Percentiles rank a stretch among this genome's conserved stretches.
These are phyloP conservation scores for Globisporangium nagaii DNA, from an alignment of 352 stramenopile species.

Conservation along the genomic window DNA sequence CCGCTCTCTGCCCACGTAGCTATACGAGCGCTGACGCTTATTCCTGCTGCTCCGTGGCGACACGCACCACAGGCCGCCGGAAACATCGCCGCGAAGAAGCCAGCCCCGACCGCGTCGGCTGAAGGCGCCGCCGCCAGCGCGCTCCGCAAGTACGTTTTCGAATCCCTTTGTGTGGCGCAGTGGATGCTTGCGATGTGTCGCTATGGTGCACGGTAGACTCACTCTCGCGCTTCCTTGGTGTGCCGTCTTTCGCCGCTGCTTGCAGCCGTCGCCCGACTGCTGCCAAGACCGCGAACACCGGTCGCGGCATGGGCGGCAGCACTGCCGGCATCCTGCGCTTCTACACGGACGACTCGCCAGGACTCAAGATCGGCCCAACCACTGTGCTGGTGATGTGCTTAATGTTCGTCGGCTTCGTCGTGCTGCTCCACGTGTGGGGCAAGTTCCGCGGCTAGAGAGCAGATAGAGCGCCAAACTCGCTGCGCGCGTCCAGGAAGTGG, in stretches of 20 bases:
- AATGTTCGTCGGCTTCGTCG: constrained; percentile 95
- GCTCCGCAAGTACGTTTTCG: constrained; percentile 63
- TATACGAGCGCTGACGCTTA: no score
- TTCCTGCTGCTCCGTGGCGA: no score
- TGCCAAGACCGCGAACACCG: constrained; percentile 54
- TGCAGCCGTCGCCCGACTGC: constrained; percentile 51
- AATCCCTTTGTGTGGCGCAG: not conserved
- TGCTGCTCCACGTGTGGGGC: constrained; percentile 96
- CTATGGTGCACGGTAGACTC: not conserved
- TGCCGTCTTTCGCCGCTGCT: no score
- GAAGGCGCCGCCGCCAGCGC: constrained; percentile 65
- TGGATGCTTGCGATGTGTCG: not conserved
- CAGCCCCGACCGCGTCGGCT: constrained; percentile 46
- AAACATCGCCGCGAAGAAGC: constrained; percentile 57
- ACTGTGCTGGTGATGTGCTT: constrained; percentile 94
- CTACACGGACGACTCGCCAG: constrained; percentile 96
- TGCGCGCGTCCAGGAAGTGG: constrained; percentile 2
- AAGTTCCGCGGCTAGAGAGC: constrained; percentile 89
- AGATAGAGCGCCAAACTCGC: constrained; percentile 2
- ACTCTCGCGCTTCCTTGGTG: not conserved
- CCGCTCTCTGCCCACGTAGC: no score
- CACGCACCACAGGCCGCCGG: constrained; percentile 35
- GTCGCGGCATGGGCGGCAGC: constrained; percentile 79
- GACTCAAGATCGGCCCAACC: constrained; percentile 94
- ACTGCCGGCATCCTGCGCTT: constrained; percentile 94